phyloP scores from a whole-genome alignment of 2,329 filamentous ascomycete species.

The Fusarium torulosum region DNA sequence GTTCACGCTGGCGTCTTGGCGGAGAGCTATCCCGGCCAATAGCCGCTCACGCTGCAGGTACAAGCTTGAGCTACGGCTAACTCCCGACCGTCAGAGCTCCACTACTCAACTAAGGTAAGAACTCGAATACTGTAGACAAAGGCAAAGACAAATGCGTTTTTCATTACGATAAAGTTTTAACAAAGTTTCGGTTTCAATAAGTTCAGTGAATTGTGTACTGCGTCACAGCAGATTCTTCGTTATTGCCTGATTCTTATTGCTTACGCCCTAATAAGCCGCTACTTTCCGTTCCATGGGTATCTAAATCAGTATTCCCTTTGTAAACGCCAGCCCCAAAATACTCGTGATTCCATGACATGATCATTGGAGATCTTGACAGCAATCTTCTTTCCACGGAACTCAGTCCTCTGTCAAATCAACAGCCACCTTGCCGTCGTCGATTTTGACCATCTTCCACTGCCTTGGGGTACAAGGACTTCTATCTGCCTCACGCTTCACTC shows the following conservation, averaged over 20 bases:
- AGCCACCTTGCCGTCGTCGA: conserved; percentile 27
- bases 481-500: conserved; percentile 27
- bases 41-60: conserved; percentile 35
- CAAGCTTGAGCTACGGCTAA: conserved; percentile 27
- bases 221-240: background rate
- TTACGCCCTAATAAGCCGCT: background rate
- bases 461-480: background rate
- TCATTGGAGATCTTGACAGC: no score
- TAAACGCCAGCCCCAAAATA: background rate
- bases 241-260: background rate
- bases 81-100: conserved; percentile 24
- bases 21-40: conserved; percentile 43
- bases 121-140: background rate
- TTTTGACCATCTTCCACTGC: conserved; percentile 27
- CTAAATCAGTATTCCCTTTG: background rate
- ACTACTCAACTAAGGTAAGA: conserved; percentile 31
- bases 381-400: background rate
- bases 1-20: conserved; percentile 46
- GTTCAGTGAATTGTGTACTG: no score
- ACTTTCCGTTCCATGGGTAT: background rate
- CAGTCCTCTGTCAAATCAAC: conserved; percentile 38
- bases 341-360: background rate
- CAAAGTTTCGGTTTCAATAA: background rate
- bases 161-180: background rate
- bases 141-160: conserved; percentile 11